These are phyloP conservation scores for Colletotrichum lini DNA, from an alignment of 2,329 filamentous ascomycete genomes.

Conservation along the genomic window DNA sequence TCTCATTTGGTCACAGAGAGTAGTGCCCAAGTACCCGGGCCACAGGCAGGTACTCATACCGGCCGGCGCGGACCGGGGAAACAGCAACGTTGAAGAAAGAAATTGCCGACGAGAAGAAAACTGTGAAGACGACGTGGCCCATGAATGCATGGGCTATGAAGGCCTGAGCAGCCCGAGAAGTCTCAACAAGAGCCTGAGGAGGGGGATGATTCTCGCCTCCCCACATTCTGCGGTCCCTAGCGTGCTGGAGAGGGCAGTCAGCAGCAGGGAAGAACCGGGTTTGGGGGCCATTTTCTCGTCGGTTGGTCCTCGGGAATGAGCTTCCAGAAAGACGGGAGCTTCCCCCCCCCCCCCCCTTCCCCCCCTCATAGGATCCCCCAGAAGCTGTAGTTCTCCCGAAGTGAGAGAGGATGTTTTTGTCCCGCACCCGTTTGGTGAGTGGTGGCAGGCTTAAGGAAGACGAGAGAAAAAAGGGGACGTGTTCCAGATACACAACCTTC, in stretches of 20 bases:
- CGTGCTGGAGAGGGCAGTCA: slow-evolving; percentile 13
- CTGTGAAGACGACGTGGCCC: slow-evolving; percentile 5
- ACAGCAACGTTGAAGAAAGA: neutral
- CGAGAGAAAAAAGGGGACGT: slow-evolving; percentile 8
- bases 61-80: neutral
- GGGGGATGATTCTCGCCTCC: neutral
- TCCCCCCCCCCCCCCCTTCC: slow-evolving; percentile 8
- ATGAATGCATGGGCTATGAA: neutral
- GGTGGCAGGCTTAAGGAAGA: neutral
- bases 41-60: neutral
- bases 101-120: slow-evolving; percentile 6
- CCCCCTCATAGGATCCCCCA: slow-evolving; percentile 1
- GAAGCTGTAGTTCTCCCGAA: slow-evolving; percentile 23
- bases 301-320: neutral
- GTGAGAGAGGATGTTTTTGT: slow-evolving; percentile 23
- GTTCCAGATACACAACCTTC: slow-evolving; percentile 36
- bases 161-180: slow-evolving; percentile 9
- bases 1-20: neutral
- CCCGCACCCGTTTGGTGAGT: neutral
- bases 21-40: neutral
- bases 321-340: slow-evolving; percentile 31
- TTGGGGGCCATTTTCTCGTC: slow-evolving; percentile 9
- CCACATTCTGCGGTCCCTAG: slow-evolving; percentile 32
- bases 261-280: slow-evolving; percentile 21
- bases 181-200: neutral